Conservation (phyloP, 164 flowering plant genomes). For the Kingdonia uniflora region DNA sequence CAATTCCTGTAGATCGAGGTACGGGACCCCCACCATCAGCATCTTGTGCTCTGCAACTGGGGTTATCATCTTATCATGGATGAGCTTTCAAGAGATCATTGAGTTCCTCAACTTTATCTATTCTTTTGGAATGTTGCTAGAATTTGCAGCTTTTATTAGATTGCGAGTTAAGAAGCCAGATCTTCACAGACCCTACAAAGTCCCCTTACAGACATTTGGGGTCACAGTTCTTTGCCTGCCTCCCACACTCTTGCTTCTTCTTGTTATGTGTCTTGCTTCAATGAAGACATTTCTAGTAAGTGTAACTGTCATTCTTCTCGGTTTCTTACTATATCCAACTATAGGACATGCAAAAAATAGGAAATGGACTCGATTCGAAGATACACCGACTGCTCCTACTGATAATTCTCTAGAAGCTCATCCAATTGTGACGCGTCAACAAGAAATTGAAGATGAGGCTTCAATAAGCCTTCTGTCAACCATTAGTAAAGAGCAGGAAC, state of each 20-base stretch:
- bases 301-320: slow-evolving; percentile 40
- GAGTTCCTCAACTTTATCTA: slow-evolving; percentile 83
- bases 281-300: slow-evolving; percentile 45
- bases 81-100: slow-evolving; percentile 85
- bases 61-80: slow-evolving; percentile 82
- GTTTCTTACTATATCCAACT: slow-evolving; percentile 42
- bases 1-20: slow-evolving; percentile 51
- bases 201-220: slow-evolving; percentile 62
- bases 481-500: slow-evolving; percentile 10
- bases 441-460: slow-evolving; percentile 34
- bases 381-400: slow-evolving; percentile 10
- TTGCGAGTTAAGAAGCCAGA: slow-evolving; percentile 72
- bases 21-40: slow-evolving; percentile 84
- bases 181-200: slow-evolving; percentile 70
- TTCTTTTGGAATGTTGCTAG: slow-evolving; percentile 80
- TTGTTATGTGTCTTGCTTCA: slow-evolving; percentile 85
- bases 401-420: slow-evolving; percentile 16
- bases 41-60: slow-evolving; percentile 85
- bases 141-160: slow-evolving; percentile 80
- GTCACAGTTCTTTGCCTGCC: slow-evolving; percentile 65
- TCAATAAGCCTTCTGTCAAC: slow-evolving; percentile 40
- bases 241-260: slow-evolving; percentile 58
- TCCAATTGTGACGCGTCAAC: slow-evolving; percentile 14
- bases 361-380: slow-evolving; percentile 35
- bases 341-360: slow-evolving; percentile 29